A percentile compares a stretch with the other conserved stretches of the same genome.
Conservation (phyloP, 495 filamentous ascomycete species). For the Umbilicaria muhlenbergii region DNA sequence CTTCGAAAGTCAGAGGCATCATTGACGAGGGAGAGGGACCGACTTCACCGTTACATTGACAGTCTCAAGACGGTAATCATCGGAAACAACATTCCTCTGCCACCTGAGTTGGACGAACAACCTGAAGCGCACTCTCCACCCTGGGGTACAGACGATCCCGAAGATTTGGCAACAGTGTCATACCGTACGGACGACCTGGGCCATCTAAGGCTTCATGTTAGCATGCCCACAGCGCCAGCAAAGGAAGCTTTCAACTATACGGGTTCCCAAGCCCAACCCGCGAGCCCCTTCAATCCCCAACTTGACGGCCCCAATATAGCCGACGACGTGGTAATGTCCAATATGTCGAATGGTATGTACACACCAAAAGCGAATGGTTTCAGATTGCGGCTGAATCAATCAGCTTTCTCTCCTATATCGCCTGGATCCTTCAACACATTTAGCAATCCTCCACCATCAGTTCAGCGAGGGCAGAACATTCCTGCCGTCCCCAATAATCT, state of each 20-base stretch:
- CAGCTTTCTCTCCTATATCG: not conserved
- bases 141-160: not conserved
- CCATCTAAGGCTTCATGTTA: constrained; percentile 12
- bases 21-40: constrained; percentile 9
- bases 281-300: not conserved
- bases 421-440: not conserved
- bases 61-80: constrained; percentile 4
- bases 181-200: constrained; percentile 7
- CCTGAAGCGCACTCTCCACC: not conserved
- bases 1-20: constrained; percentile 10
- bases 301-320: not conserved
- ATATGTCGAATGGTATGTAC: not conserved
- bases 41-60: constrained; percentile 8
- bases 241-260: constrained; percentile 2
- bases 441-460: constrained; percentile 6
- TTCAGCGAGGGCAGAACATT: constrained; percentile 2
- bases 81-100: constrained; percentile 8
- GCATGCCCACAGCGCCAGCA: constrained; percentile 1
- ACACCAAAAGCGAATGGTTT: not conserved
- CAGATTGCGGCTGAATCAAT: not conserved
- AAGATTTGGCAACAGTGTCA: constrained; percentile 11
- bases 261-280: not conserved
- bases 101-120: constrained; percentile 3
- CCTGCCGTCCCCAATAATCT: not conserved
- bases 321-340: constrained; percentile 1